Base-by-base conservation (phyloP, 176 grass and related monocot species). In the Dendrocalamus sinicus region DNA sequence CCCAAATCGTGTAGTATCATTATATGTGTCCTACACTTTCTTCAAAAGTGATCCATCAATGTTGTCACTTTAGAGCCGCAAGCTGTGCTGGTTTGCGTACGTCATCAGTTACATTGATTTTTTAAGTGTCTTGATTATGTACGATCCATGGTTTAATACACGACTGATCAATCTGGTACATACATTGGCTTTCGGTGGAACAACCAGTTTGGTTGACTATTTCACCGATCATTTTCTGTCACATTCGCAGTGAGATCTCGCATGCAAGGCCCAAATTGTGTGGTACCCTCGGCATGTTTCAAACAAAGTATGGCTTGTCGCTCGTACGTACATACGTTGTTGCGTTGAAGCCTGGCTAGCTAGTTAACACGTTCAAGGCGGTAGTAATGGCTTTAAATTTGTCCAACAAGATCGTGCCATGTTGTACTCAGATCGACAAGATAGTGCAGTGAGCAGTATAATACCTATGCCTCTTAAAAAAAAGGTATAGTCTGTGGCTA, bases 41-140 rank as follows among this genome's bases (percentile, higher is more conserved):
- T 81, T 55, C 10, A 12, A 55, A 86, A 53, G 58, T 30, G n/a
- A 66, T 55, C 13, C 10, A 52, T 80, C 10, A 65, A 14, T 75
- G 58, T 14, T 87, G 47, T 23, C 77, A 57, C 85, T 81, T 81
- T 67, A 57, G 67, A 87, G 53, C 75, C 66, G 12, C 41, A 57
- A 53, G n/a, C 52, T 22, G 19, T 37, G 52, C 45, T 43, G 41
- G 59, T 81, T 17, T 55, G 2, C 3, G 3, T 48, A 35, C 53
- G 44, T 37, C 75, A 39, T 61, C 30, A 15, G 41, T 45, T 50
- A 48, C 44, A 12, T 13, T 13, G 73, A 58, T 53, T 64, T 28
- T 65, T 73, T 45, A 41, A 19, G 9, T 8, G 45, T 26, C 32
- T 23, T 61, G 20, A 17, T 72, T 23, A 20, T 52, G 54, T 71